Percentiles rank a stretch among this genome's conserved stretches.
These are phyloP conservation scores for Neurospora terricola DNA, from an alignment of 495 filamentous ascomycete species.

Conservation along the genomic window DNA sequence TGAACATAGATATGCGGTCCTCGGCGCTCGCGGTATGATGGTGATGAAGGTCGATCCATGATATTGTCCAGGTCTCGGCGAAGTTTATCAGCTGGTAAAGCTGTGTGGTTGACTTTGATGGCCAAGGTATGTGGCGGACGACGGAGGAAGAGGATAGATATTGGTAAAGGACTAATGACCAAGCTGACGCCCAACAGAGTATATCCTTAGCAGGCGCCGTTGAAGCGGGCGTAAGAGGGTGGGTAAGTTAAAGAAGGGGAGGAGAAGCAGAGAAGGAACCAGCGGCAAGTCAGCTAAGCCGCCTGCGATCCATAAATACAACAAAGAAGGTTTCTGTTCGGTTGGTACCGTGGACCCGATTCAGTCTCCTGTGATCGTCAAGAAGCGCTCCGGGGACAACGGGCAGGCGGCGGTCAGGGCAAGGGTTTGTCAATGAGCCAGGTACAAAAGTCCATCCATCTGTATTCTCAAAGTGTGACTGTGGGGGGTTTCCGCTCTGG, in stretches of 20 bases:
- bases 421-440: background rate
- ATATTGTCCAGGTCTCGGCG: conserved; percentile 1
- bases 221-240: background rate
- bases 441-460: background rate
- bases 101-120: conserved; percentile 4
- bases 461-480: background rate
- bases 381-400: background rate
- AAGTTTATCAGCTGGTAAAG: conserved; percentile 4
- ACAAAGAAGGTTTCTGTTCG: background rate
- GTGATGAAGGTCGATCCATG: conserved; percentile 21
- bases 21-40: conserved; percentile 10
- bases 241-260: background rate
- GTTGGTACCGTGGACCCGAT: background rate
- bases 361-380: background rate
- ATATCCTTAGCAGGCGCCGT: background rate
- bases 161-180: background rate
- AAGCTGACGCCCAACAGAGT: background rate
- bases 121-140: background rate
- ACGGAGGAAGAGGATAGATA: background rate
- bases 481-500: background rate
- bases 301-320: background rate
- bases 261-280: background rate
- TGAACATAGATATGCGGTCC: conserved; percentile 37
- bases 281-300: background rate
- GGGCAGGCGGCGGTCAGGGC: background rate